Evolutionary conservation across 169 alveolate genomes (phyloP).

Genomic region (Plasmodium coatneyi): DNA sequence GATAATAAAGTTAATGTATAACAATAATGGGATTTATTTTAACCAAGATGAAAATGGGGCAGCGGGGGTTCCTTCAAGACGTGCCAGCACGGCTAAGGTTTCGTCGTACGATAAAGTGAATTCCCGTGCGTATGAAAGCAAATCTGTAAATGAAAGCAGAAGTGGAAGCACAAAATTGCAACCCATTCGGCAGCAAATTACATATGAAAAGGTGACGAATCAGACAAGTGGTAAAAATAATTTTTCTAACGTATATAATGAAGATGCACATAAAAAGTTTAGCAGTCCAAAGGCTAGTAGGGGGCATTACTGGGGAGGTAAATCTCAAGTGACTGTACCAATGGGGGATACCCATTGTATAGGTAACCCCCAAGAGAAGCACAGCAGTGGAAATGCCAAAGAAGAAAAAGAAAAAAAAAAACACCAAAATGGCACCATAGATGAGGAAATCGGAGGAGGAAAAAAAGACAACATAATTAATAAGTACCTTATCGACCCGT

Average conservation of each 20-base stretch:
- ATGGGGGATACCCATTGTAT: not conserved
- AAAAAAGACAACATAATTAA: constrained; percentile 28
- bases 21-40: constrained; percentile 62
- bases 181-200: not conserved
- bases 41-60: constrained; percentile 23
- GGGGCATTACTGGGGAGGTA: not conserved
- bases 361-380: not conserved
- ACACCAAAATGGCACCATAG: not conserved
- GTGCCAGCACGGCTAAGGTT: not conserved
- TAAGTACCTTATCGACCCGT: constrained; percentile 42
- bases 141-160: not conserved
- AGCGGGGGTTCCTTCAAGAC: not conserved
- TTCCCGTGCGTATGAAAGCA: not conserved
- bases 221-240: not conserved
- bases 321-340: not conserved
- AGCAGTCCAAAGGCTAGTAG: not conserved
- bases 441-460: not conserved
- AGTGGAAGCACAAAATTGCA: not conserved
- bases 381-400: not conserved
- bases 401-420: not conserved
- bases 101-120: not conserved
- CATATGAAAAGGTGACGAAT: not conserved
- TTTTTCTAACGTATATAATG: not conserved
- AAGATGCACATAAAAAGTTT: not conserved
- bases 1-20: constrained; percentile 55